Evolutionary conservation across 1,284 basidiomycete genomes (phyloP).

Genomic region (Macrocybe sp.): DNA sequence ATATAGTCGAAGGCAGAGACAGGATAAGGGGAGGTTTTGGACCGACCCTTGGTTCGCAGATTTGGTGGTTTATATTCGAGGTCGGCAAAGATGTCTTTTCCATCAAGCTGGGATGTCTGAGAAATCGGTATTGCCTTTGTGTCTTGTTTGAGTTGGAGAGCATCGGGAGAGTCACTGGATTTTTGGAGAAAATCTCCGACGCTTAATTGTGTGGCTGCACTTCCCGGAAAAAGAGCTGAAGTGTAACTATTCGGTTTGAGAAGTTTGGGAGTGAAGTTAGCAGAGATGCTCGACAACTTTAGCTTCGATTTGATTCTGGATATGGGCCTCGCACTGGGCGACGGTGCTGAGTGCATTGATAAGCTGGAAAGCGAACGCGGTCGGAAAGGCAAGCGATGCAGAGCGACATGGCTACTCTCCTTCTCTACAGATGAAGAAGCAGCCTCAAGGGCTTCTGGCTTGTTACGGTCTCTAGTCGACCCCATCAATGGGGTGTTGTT

Average conservation of each 20-base stretch:
- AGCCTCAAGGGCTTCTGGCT: too few relatives aligned
- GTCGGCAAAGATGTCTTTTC: too few relatives aligned
- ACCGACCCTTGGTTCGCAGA: slow-evolving; percentile 40
- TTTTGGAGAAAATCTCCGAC: not conserved
- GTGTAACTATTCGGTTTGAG: slow-evolving; percentile 40
- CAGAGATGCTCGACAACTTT: slow-evolving; percentile 35
- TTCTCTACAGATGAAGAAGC: too few relatives aligned
- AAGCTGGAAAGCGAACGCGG: slow-evolving; percentile 55
- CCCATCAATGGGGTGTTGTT: too few relatives aligned
- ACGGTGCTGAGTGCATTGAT: slow-evolving; percentile 38
- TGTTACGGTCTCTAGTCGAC: not conserved
- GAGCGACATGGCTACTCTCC: not conserved
- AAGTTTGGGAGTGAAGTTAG: slow-evolving; percentile 51
- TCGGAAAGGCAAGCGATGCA: slow-evolving; percentile 8
- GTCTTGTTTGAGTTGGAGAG: too few relatives aligned
- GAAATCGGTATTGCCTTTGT: too few relatives aligned
- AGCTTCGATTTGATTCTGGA: slow-evolving; percentile 44
- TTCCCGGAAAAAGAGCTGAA: slow-evolving; percentile 2
- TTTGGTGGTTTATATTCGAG: too few relatives aligned
- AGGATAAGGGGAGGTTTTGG: slow-evolving; percentile 60
- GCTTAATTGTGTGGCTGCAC: not conserved
- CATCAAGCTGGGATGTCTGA: too few relatives aligned
- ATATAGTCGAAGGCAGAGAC: slow-evolving; percentile 53
- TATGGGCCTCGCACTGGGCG: slow-evolving; percentile 39
- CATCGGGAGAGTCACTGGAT: too few relatives aligned